Evolutionary conservation across 306 rosid genomes (phyloP), one percentile per base, ranked within the genome.

Genomic region (Argentina anserina): DNA sequence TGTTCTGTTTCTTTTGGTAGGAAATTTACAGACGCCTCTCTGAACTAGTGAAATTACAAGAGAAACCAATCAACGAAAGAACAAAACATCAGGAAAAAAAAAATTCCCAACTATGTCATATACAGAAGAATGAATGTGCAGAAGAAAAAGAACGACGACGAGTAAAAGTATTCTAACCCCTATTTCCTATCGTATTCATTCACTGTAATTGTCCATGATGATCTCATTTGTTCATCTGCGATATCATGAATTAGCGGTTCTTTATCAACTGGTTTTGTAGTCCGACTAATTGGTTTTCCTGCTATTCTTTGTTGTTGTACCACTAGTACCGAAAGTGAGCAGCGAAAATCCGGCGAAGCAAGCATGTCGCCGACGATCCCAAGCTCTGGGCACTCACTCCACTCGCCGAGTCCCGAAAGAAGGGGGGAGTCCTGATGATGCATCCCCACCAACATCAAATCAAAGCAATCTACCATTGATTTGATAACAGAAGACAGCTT

Each of bases 321-420:
- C 53, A 91, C 89, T 78, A 91, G 31, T 21, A 89, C 77, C 0
- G 97, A 84, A 1, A 90, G 83, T n/a, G 85, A 75, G n/a, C 81
- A 82, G 3, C 46, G 56, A 46, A 81, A 78, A 61, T 87, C 90
- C 20, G 71, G 66, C n/a, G 95, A 84, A 37, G 90, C 82, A 25
- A 91, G 76, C 90, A 91, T 87, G 45, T 91, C 95, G 7, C 92
- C 97, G 18, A 91, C 18, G 10, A 79, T 69, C 18, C 92, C 97
- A 0, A 87, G 72, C 80, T 89, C 95, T 0, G 85, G 85, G 66
- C 90, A 89, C 75, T 89, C 95, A 70, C 84, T 77, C 92, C 97
- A 91, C 15, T 73, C 73, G 4, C 82, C 85, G 58, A 85, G 84
- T 28, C 90, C 92, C 1, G 64, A 7, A 14, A 91, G 74, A 71